Base-by-base conservation (phyloP, 2,329 filamentous ascomycete genomes). In the Tolypocladium tundrense region DNA sequence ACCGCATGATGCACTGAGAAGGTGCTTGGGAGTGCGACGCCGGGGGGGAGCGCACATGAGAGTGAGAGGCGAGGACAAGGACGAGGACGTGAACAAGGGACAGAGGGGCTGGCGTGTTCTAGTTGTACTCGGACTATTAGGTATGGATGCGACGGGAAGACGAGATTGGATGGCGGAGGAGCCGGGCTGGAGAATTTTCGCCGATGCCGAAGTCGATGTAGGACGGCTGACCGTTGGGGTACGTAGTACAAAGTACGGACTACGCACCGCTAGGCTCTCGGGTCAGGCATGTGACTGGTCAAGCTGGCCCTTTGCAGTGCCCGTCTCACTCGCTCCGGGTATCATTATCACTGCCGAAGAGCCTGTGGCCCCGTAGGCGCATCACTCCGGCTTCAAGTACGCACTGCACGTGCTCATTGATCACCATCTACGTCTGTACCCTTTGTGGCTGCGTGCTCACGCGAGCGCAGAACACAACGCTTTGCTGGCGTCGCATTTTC, bases 1-100 rank as follows among this genome's bases (percentile, higher is more conserved):
- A 76, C 82, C 76, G 79, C 83, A 85, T 85, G 67, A 70, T 77
- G 73, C 65, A 62, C 65, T 67, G 59, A 58, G 60, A 58, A 48
- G 57, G 37, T n/a, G 55, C 48, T 52, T 33, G 19, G 35, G 43
- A 16, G 54, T 45, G 50, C 43, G 56, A 53, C 53, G 52, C 48
- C 53, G 48, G 56, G 57, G 39, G 53, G 54, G 19, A 52, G 35
- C 41, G 58, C 53, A 58, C 57, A 57, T 53, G 54, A 45, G 55
- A 60, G 56, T 13, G 27, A n/a, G 27, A 51, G 48, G 27, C 48
- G 54, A 64, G 57, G 50, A 60, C 55, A 54, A 56, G 59, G 55
- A 60, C 55, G 55, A 56, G 59, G 55, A 61, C 58, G 60, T 59
- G 58, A 55, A 59, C 31, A 35, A n/a, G 48, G 48, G 19, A 35